Conservation (phyloP, 257 asterid genomes). For the Salvia splendens region DNA sequence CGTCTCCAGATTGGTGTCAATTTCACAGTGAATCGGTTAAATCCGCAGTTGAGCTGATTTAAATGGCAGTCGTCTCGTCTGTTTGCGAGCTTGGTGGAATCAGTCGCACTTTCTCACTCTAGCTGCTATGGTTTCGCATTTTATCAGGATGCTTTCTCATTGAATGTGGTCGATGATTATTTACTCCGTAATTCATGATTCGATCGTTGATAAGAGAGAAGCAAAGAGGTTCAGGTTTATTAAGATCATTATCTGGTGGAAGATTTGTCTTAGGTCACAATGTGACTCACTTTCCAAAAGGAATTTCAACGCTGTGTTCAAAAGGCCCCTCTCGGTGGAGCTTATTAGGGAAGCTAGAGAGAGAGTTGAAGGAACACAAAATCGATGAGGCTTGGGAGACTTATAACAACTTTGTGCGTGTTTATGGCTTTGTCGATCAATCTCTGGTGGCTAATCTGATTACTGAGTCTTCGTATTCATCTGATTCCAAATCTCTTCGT, state of each 20-base stretch:
- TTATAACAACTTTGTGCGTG: conserved; percentile 46
- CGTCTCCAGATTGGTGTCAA: neutral
- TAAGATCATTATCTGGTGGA: conserved; percentile 35
- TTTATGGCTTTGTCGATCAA: conserved; percentile 67
- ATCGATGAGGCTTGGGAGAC: conserved; percentile 28
- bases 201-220: conserved; percentile 31
- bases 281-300: conserved; percentile 12
- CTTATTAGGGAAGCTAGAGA: conserved; percentile 58
- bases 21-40: neutral
- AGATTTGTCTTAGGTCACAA: conserved; percentile 21
- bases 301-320: conserved; percentile 37
- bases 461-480: conserved; percentile 62
- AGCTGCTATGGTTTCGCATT: neutral
- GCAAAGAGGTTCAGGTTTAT: conserved; percentile 34
- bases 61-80: conserved; percentile 33
- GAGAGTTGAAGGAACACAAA: conserved; percentile 58
- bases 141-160: neutral
- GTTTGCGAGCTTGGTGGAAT: conserved; percentile 21
- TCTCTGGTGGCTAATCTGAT: conserved; percentile 50
- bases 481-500: conserved; percentile 56
- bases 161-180: conserved; percentile 13
- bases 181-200: conserved; percentile 18
- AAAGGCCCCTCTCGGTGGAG: conserved; percentile 44
- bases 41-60: conserved; percentile 31
- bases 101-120: conserved; percentile 23